Conservation (phyloP, 257 asterid genomes). For the Capsicum pubescens region DNA sequence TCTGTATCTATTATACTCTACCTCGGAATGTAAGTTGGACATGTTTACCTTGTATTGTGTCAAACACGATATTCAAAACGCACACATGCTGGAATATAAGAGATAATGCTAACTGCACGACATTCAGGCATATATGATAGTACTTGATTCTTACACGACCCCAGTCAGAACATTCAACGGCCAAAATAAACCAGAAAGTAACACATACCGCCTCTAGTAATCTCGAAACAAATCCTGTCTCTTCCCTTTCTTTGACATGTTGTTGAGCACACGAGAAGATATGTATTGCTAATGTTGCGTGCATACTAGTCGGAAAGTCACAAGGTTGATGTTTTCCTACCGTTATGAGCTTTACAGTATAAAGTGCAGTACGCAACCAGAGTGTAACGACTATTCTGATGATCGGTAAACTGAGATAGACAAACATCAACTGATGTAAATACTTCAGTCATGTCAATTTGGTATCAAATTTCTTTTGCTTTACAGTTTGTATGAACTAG, state of each 20-base stretch:
- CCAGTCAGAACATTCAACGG: background rate
- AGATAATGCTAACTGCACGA: background rate
- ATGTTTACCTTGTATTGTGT: background rate
- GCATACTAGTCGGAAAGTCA: background rate
- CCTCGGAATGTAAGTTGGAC: background rate
- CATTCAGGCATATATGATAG: background rate
- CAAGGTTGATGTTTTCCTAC: background rate
- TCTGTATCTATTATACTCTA: background rate
- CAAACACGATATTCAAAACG: background rate
- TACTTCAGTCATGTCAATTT: background rate
- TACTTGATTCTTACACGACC: background rate
- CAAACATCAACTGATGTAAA: background rate
- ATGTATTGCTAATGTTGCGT: background rate
- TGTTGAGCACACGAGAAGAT: background rate
- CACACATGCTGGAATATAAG: background rate
- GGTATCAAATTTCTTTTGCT: background rate
- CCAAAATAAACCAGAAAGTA: background rate
- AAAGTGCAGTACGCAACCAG: background rate
- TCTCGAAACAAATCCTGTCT: background rate
- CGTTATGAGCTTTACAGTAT: background rate
- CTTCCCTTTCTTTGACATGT: background rate
- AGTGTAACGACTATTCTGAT: background rate
- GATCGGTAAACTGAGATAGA: background rate
- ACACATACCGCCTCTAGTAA: slow-evolving; percentile 9
- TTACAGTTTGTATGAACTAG: background rate